phyloP scores from a whole-genome alignment of 352 stramenopile species.

The Phytophthora agathidicida region DNA sequence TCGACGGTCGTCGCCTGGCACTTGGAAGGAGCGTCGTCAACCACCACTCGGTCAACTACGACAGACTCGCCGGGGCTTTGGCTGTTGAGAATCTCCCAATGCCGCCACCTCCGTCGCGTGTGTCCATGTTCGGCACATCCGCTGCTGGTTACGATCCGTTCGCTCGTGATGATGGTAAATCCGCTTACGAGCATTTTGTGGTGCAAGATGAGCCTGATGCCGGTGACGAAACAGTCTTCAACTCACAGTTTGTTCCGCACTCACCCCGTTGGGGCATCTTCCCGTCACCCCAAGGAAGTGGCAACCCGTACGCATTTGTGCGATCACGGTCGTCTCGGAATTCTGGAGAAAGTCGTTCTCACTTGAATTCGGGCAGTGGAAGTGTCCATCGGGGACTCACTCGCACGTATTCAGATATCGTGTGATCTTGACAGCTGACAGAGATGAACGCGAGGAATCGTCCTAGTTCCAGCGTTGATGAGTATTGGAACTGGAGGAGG shows the following conservation, averaged over 20 bases:
- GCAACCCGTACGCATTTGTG: conserved; percentile 22
- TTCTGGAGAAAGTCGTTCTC: conserved; percentile 8
- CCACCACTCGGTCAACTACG: conserved; percentile 70
- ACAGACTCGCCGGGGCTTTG: conserved; percentile 45
- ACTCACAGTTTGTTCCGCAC: conserved; percentile 46
- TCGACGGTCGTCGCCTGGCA: conserved; percentile 41
- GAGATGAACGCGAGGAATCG: too few species aligned
- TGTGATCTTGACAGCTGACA: too few species aligned
- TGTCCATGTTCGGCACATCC: conserved; percentile 73
- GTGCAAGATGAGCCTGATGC: conserved; percentile 46
- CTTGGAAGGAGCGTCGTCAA: conserved; percentile 64
- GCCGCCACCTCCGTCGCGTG: conserved; percentile 58
- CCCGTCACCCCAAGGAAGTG: conserved; percentile 14
- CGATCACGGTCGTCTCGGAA: conserved; percentile 21
- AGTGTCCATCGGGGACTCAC: conserved; percentile 11
- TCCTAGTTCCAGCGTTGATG: too few species aligned
- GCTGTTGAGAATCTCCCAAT: conserved; percentile 48
- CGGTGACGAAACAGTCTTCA: conserved; percentile 51
- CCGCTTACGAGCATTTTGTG: conserved; percentile 71
- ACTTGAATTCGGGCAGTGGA: conserved; percentile 4
- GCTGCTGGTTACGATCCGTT: conserved; percentile 61
- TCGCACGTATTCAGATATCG: conserved; percentile 25
- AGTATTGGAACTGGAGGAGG: too few species aligned
- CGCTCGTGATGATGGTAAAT: conserved; percentile 38
- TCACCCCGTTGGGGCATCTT: conserved; percentile 34